phyloP scores from a whole-genome alignment of 2,329 filamentous ascomycete genomes.

The Ophiosphaerella herpotricha region DNA sequence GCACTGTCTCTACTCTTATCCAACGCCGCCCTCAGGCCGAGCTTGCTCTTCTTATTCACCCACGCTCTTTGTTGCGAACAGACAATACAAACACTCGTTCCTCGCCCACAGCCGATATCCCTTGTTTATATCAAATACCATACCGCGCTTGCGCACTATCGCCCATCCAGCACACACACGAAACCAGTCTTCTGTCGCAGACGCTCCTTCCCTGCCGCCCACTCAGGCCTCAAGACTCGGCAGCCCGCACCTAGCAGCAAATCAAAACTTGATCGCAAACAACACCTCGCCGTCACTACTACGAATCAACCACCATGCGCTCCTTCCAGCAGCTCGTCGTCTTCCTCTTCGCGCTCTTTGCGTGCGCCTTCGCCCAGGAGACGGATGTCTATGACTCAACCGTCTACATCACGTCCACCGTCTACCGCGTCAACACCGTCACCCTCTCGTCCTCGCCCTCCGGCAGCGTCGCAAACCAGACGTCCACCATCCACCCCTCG shows the following conservation, averaged over 20 bases:
- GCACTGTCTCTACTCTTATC: conserved; percentile 8
- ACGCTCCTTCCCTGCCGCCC: conserved; percentile 3
- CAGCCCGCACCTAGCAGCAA: background rate
- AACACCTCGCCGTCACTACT: conserved; percentile 3
- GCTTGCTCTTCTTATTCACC: conserved; percentile 7
- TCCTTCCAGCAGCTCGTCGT: conserved; percentile 41
- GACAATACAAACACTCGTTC: conserved; percentile 8
- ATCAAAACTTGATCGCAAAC: conserved; percentile 8
- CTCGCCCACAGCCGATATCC: too few species aligned
- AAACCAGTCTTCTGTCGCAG: conserved; percentile 6
- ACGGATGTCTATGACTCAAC: conserved; percentile 37
- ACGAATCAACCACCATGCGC: conserved; percentile 27
- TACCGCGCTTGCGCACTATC: conserved; percentile 2
- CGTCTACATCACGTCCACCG: conserved; percentile 44
- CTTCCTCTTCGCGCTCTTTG: conserved; percentile 42
- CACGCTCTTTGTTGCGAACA: conserved; percentile 19
- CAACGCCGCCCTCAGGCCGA: conserved; percentile 2
- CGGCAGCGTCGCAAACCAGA: conserved; percentile 36
- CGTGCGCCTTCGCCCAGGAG: conserved; percentile 35
- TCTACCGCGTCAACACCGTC: conserved; percentile 47
- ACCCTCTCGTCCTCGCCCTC: conserved; percentile 38
- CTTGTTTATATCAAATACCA: conserved; percentile 10
- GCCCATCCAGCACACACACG: conserved; percentile 3
- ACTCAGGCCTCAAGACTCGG: background rate
- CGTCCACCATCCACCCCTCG: conserved; percentile 35